Conservation (phyloP, 192 early-diverging fungal genomes). For the Coemansia umbellata region DNA sequence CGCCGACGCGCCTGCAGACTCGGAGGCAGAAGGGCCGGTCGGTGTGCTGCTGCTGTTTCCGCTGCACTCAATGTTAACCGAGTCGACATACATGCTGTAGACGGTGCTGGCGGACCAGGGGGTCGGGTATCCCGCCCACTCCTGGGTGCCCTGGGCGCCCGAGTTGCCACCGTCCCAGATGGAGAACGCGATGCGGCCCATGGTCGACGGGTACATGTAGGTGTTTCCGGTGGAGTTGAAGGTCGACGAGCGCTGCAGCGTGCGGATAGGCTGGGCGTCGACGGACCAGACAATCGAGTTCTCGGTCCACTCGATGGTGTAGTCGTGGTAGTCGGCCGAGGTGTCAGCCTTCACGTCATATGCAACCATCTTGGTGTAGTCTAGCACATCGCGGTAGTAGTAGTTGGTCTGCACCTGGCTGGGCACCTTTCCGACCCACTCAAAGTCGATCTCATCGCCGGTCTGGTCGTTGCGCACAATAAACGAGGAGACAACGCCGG, state of each 20-base stretch:
- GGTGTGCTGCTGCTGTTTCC: conserved; percentile 20
- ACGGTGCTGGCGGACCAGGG: conserved; percentile 45
- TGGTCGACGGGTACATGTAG: conserved; percentile 52
- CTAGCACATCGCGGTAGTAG: conserved; percentile 54
- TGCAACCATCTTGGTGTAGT: conserved; percentile 53
- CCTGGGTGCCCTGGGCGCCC: conserved; percentile 46
- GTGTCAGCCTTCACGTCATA: conserved; percentile 39
- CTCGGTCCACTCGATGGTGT: conserved; percentile 60
- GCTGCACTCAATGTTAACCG: conserved; percentile 51
- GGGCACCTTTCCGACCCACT: conserved; percentile 59
- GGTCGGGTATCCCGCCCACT: conserved; percentile 61
- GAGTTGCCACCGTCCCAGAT: conserved; percentile 66
- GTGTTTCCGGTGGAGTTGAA: conserved; percentile 26
- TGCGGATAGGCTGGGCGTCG: conserved; percentile 53
- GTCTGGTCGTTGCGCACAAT: conserved; percentile 49
- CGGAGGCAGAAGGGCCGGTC: conserved; percentile 1
- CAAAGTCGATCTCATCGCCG: conserved; percentile 68
- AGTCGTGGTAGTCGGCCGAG: conserved; percentile 53
- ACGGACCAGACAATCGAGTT: conserved; percentile 57
- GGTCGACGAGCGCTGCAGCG: conserved; percentile 49
- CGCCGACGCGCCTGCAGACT: background rate
- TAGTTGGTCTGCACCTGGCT: conserved; percentile 62
- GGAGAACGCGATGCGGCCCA: conserved; percentile 57
- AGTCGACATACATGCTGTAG: conserved; percentile 58
- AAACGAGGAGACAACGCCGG: conserved; percentile 58